Evolutionary conservation across 495 filamentous ascomycete genomes (phyloP).

Genomic region (Hypoxylon lenormandii): DNA sequence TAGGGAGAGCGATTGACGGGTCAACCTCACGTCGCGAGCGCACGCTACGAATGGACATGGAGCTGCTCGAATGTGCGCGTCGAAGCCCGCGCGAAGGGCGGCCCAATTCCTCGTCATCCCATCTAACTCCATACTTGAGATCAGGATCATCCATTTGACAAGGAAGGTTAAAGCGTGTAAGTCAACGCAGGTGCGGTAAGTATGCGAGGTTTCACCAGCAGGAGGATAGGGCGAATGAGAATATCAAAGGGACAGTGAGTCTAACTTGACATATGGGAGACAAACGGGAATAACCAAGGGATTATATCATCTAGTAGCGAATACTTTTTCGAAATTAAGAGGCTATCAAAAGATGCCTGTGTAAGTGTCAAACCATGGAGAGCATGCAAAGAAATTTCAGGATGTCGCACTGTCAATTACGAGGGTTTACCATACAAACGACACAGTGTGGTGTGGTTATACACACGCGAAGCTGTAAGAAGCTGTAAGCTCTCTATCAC

Average conservation of each 20-base stretch:
- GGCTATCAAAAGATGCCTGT: slow-evolving; percentile 6
- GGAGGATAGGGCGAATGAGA: not conserved
- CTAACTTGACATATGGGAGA: not conserved
- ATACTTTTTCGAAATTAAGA: slow-evolving; percentile 1
- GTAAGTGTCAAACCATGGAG: not conserved
- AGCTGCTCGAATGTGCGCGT: slow-evolving; percentile 51
- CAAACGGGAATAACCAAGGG: not conserved
- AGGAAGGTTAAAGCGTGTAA: slow-evolving; percentile 5
- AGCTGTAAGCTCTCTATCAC: slow-evolving; percentile 36
- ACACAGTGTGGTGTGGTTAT: slow-evolving; percentile 38
- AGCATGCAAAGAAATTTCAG: slow-evolving; percentile 24
- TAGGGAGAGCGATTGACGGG: slow-evolving; percentile 63
- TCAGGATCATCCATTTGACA: slow-evolving; percentile 42
- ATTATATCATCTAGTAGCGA: slow-evolving; percentile 8
- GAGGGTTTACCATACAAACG: slow-evolving; percentile 1
- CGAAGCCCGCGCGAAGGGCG: slow-evolving; percentile 35
- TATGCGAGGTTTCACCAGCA: not conserved
- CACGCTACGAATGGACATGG: slow-evolving; percentile 56
- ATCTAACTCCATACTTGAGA: slow-evolving; percentile 49
- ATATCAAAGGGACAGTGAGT: not conserved
- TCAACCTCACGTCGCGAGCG: slow-evolving; percentile 56
- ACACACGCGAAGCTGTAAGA: slow-evolving; percentile 33
- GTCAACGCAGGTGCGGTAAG: not conserved
- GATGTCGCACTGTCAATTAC: slow-evolving; percentile 45
- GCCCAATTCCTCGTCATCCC: slow-evolving; percentile 49